Percentiles rank a stretch among this genome's conserved stretches.
Evolutionary conservation across 164 flowering plant species (phyloP).

Genomic region (Hamamelis virginiana): DNA sequence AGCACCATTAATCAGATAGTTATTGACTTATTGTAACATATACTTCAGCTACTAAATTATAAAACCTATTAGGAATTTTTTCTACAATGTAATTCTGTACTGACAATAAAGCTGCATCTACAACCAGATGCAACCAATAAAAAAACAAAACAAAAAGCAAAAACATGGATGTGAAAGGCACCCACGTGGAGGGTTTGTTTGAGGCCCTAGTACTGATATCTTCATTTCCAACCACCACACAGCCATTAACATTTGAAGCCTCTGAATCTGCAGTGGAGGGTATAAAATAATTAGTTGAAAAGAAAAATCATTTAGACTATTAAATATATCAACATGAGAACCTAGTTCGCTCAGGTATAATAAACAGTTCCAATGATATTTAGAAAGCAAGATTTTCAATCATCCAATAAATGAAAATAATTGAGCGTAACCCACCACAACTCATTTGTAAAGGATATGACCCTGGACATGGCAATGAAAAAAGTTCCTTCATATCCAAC

Average conservation of each 20-base stretch:
- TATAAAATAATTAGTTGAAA: background rate
- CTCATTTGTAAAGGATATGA: too few species aligned
- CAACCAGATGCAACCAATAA: background rate
- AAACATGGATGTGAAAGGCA: constrained; percentile 9
- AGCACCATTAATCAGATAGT: background rate
- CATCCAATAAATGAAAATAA: background rate
- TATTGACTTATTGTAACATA: background rate
- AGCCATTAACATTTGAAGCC: constrained; percentile 24
- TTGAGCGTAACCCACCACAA: background rate
- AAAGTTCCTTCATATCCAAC: background rate
- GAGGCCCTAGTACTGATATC: constrained; percentile 15
- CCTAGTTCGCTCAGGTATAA: too few species aligned
- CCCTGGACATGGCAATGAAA: too few species aligned
- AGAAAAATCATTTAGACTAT: too few species aligned
- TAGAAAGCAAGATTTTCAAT: background rate
- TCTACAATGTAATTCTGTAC: background rate
- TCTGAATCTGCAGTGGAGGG: constrained; percentile 21
- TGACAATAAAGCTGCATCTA: background rate
- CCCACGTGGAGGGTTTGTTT: constrained; percentile 37
- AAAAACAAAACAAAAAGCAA: too few species aligned
- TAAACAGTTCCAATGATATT: background rate
- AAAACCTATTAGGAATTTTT: background rate
- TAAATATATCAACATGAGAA: too few species aligned
- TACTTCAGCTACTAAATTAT: background rate
- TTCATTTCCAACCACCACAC: constrained; percentile 12